These are phyloP conservation scores for Pulveroboletus sp. DNA, from an alignment of 768 basidiomycete genomes.

Conservation along the genomic window DNA sequence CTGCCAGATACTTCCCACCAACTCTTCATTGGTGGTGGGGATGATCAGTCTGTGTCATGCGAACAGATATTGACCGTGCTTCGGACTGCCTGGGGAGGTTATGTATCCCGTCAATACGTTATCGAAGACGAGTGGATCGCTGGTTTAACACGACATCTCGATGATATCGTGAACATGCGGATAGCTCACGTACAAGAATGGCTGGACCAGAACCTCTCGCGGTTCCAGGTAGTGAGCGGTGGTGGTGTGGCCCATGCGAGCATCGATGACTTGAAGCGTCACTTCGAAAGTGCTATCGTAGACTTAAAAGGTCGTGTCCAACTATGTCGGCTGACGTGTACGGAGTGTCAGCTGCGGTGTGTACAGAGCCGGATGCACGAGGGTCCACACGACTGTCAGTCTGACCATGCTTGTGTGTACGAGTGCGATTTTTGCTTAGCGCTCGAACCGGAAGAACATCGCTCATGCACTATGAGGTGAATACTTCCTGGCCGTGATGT, in stretches of 20 bases:
- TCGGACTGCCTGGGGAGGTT: conserved; percentile 15
- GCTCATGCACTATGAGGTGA: conserved; percentile 47
- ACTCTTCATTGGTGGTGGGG: conserved; percentile 33
- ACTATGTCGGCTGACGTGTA: too few relatives aligned
- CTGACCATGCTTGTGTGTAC: conserved; percentile 45
- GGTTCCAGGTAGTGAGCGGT: conserved; percentile 40
- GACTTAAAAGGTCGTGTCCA: conserved; percentile 38
- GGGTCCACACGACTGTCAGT: conserved; percentile 46
- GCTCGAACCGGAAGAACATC: conserved; percentile 27
- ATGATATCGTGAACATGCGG: conserved; percentile 39
- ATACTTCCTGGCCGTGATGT: conserved; percentile 13
- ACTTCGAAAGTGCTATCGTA: conserved; percentile 41
- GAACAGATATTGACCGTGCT: conserved; percentile 13
- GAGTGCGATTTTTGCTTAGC: conserved; percentile 40
- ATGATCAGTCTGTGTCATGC: conserved; percentile 17
- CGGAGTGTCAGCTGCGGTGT: too few relatives aligned
- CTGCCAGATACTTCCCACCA: conserved; percentile 33
- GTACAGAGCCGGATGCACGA: too few relatives aligned
- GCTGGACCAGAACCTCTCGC: conserved; percentile 46
- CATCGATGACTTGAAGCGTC: conserved; percentile 43
- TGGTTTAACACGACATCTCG: conserved; percentile 38
- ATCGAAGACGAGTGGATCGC: conserved; percentile 37
- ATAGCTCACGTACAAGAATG: conserved; percentile 48
- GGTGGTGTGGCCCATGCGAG: conserved; percentile 32
- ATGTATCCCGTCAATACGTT: conserved; percentile 17